Base-by-base conservation (phyloP, 2,329 filamentous ascomycete species). In the Aspergillus tubingensis region DNA sequence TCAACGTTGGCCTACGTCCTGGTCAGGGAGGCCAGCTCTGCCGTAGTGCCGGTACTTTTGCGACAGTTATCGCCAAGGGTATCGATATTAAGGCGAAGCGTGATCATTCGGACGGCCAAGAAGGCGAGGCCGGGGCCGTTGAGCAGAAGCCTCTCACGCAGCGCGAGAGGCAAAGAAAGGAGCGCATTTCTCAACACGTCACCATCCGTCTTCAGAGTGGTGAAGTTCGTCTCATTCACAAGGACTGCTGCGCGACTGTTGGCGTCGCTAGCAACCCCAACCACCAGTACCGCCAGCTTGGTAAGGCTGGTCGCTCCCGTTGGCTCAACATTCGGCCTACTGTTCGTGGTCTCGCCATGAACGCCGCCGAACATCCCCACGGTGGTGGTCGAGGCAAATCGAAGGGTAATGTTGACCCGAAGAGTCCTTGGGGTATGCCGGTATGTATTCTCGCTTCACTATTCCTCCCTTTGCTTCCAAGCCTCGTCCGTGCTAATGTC, bases 311-410 rank as follows among this genome's bases (percentile, higher is more conserved):
- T 74, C 87, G 96, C 71, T 92, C 89, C 69, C 87, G 95, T 72
- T 97, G 92, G 93, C 80, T 98, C 67, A 95, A 95, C 74, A 96
- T 96, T 73, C 85, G 95, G 68, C 95, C 95, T 15, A 97, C 95
- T 0, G 95, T 99, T 48, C 88, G 96, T 82, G 96, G 95, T 89
- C 81, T 98, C 70, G 95, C 96, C 65, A 99, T 99, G 96, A 99
- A 99, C 82, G 92, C 94, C 87, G 91, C 88, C 70, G 95, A 99
- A 74, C 95, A 99, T 84, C 95, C 95, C 73, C 95, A 99, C 78
- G 95, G 95, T 86, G 95, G 95, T 90, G 95, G 95, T 79, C 88
- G 96, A 84, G 95, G 95, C 82, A 99, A 99, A 82, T 97, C 92
- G 60, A 99, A 99, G 91, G 92, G 95, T 87, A 96, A 97, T 75